These are phyloP conservation scores for Trichosporon faecale DNA, from an alignment of 1,284 basidiomycete genomes.

Conservation along the genomic window DNA sequence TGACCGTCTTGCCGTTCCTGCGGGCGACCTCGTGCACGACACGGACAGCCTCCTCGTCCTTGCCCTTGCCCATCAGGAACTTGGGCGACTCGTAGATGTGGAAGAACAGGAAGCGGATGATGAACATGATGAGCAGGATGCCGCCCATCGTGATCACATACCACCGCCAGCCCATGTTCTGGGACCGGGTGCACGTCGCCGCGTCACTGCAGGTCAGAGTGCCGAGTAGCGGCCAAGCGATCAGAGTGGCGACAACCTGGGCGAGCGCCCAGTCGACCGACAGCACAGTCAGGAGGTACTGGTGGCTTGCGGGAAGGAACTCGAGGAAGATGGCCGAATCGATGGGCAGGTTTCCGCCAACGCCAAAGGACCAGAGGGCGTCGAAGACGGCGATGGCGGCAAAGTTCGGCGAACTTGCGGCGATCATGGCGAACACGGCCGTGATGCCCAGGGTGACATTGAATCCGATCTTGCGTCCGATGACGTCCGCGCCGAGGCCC, in stretches of 20 bases:
- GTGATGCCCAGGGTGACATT: slow-evolving; percentile 62
- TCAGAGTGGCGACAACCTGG: slow-evolving; percentile 33
- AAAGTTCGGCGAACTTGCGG: slow-evolving; percentile 56
- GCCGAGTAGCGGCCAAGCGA: slow-evolving; percentile 39
- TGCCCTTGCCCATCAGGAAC: slow-evolving; percentile 56
- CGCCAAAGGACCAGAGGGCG: slow-evolving; percentile 60
- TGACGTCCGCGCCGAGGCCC: slow-evolving; percentile 54
- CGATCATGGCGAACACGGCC: slow-evolving; percentile 61
- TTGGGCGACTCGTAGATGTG: slow-evolving; percentile 60
- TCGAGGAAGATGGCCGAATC: slow-evolving; percentile 62
- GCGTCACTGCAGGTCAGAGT: slow-evolving; percentile 22
- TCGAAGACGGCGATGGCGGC: slow-evolving; percentile 60
- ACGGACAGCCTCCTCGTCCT: slow-evolving; percentile 60
- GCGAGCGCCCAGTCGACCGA: slow-evolving; percentile 68
- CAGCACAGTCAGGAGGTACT: slow-evolving; percentile 62
- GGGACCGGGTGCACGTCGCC: slow-evolving; percentile 25
- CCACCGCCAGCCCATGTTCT: slow-evolving; percentile 53
- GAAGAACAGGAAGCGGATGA: slow-evolving; percentile 46
- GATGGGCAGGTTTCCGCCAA: slow-evolving; percentile 62
- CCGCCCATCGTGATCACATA: slow-evolving; percentile 58
- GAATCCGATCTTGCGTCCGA: slow-evolving; percentile 60
- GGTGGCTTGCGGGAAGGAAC: slow-evolving; percentile 57
- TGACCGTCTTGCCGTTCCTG: slow-evolving; percentile 57
- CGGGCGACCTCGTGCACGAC: slow-evolving; percentile 56
- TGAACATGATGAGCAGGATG: slow-evolving; percentile 54